phyloP scores from a whole-genome alignment of 768 basidiomycete species.

The Calocera viscosa region DNA sequence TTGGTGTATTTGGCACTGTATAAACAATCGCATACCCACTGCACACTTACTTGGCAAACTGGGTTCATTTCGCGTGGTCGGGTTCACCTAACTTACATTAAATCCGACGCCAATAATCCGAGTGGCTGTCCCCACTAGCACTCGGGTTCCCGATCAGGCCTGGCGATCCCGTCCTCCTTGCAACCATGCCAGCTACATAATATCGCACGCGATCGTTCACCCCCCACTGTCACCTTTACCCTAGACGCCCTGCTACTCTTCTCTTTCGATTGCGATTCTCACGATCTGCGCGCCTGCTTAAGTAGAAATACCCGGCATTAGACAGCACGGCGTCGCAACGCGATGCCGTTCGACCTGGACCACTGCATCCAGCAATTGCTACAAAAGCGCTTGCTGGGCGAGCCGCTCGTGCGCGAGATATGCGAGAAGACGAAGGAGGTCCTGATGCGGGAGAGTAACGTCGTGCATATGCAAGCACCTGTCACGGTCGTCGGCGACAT shows the following conservation, averaged over 20 bases:
- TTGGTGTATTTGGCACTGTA: too few relatives aligned
- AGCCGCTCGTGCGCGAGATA: constrained; percentile 90
- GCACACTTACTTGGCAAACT: background rate
- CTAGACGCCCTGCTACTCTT: too few relatives aligned
- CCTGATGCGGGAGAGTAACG: constrained; percentile 96
- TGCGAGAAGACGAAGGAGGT: constrained; percentile 99
- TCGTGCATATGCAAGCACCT: constrained; percentile 91
- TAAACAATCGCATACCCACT: background rate
- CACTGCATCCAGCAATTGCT: constrained; percentile 86
- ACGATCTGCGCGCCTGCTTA: too few relatives aligned
- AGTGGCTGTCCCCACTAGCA: background rate
- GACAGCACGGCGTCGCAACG: background rate
- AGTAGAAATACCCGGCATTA: too few relatives aligned
- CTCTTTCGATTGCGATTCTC: too few relatives aligned
- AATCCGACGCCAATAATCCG: background rate
- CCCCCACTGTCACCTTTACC: background rate
- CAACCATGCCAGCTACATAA: too few relatives aligned
- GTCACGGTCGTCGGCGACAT: constrained; percentile 99
- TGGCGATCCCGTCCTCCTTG: too few relatives aligned
- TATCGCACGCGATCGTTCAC: background rate
- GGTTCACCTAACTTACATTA: background rate
- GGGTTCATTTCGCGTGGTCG: too few relatives aligned
- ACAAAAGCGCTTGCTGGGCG: constrained; percentile 85
- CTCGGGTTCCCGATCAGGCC: background rate
- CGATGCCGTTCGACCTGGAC: constrained; percentile 70